Evolutionary conservation across 148 eudicot genomes (phyloP), one percentile per base, ranked within the genome.

Genomic region (Euryodendron excelsum): DNA sequence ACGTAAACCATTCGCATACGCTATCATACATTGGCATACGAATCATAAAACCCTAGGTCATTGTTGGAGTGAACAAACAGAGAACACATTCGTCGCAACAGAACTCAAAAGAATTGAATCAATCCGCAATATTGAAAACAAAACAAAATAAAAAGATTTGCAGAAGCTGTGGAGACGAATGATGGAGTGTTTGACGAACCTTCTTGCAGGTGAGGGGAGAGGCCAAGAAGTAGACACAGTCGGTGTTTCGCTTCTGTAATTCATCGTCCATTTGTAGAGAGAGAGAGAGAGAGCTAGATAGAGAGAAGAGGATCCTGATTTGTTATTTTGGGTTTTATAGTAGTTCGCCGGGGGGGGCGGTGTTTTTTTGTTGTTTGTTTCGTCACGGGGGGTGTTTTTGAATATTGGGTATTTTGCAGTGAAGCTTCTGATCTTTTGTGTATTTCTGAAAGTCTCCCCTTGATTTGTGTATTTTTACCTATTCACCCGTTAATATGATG

Each of bases 121-220:
- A 1, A 36, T 21, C 11, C 65, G 8, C 17, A 78, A 72, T 1
- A 58, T 0, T 18, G n/a, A 30, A 4, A 48, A 23, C 9, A 5
- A 79, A 61, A 62, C 36, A 2, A 0, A 41, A 34, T n/a, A n/a
- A n/a, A n/a, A n/a, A n/a, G 47, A 52, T 23, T 67, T 14, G 33
- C 17, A 61, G 30, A 69, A 65, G 48, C 33, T 1, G 5, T 33
- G 69, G 69, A 33, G 37, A 17, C 18, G 30, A 10, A 30, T 13
- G 1, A 50, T 31, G 60, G 14, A 72, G 68, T 10, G 59, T 33
- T 31, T 33, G 50, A 73, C 34, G 52, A 53, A 90, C 97, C 93
- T 92, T 92, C 77, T 85, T 92, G 90, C 97, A 90, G 73, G 93
- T 89, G 88, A 89, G 88, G 37, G 97, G 97, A 77, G 92, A 92